These are phyloP conservation scores for Tothia fuscella DNA, from an alignment of 2,329 filamentous ascomycete genomes.

Conservation along the genomic window DNA sequence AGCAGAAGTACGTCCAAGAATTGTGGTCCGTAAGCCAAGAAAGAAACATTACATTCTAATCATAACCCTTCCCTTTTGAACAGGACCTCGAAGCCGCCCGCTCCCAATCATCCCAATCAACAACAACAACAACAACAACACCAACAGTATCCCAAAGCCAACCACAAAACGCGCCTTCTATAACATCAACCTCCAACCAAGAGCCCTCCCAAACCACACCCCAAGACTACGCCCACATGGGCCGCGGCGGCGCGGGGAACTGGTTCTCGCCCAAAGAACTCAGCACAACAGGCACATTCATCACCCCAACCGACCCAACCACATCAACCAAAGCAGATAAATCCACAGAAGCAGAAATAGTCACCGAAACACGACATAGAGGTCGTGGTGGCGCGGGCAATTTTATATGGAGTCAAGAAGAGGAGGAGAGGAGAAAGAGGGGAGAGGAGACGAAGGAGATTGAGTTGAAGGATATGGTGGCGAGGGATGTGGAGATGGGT, in stretches of 20 bases:
- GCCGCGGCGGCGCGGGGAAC: constrained; percentile 11
- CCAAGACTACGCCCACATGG: constrained; percentile 11
- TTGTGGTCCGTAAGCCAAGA: background rate
- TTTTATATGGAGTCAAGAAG: constrained; percentile 10
- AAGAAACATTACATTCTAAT: background rate
- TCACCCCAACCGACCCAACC: background rate
- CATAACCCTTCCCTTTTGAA: background rate
- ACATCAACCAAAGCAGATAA: background rate
- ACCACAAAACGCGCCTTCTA: background rate
- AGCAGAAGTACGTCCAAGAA: background rate
- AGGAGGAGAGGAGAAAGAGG: background rate
- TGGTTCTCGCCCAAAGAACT: constrained; percentile 9
- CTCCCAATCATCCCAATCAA: background rate
- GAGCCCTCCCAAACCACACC: constrained; percentile 1
- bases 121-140: too few species aligned
- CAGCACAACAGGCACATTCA: constrained; percentile 5
- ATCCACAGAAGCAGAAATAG: background rate
- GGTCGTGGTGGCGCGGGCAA: constrained; percentile 10
- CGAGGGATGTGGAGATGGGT: constrained; percentile 8
- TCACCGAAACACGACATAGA: background rate
- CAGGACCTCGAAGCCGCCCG: constrained; percentile 6
- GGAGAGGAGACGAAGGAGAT: background rate
- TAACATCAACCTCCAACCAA: background rate
- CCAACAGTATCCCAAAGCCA: background rate
- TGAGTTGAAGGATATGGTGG: constrained; percentile 11